Base-by-base conservation (phyloP, 2,329 filamentous ascomycete genomes). In the Penicillium brasilianum region DNA sequence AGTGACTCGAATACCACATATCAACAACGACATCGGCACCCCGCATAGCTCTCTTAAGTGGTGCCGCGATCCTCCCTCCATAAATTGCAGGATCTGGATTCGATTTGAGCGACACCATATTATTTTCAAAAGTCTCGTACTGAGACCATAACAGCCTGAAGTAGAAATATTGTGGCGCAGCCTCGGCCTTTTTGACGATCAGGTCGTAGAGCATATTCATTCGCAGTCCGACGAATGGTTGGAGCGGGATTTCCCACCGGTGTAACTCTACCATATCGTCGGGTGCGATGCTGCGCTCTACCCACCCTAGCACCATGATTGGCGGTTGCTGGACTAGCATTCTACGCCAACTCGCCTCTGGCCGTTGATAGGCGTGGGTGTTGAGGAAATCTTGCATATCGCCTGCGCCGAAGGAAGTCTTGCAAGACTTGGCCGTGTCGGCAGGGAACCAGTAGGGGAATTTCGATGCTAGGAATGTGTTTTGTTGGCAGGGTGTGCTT, bases 271-370 rank as follows among this genome's bases (percentile, higher is more conserved):
- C 25, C 48, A 18, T n/a, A 20, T 51, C n/a, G 14, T 16, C n/a
- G 18, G n/a, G n/a, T 16, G 34, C 34, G 39, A 57, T 18, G 34
- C 44, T 57, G 34, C 55, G 55, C 44, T 57, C 44, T 41, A 57
- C 34, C 44, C 44, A 57, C 25, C 44, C 55, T 8, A 57, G 32
- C 44, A n/a, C 44, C 55, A 57, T 43, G n/a, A 57, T 57, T n/a
- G 55, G 34, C 37, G 55, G 55, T 57, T 57, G 55, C 44, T 57
- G 55, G 32, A 50, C 44, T 14, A 57, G 55, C 55, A 57, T 57
- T 41, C 55, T 44, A 20, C 55, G 55, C 55, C 44, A 57, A 30
- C 55, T 57, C 14, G 55, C 55, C 55, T 57, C 34, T 20, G 44
- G 44, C 20, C 44, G 55, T 30, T 18, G 18, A 41, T 57, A 50